Evolutionary conservation across 345 rosid species (phyloP), one percentile per base, ranked within the genome.

Genomic region (Populus euphratica): DNA sequence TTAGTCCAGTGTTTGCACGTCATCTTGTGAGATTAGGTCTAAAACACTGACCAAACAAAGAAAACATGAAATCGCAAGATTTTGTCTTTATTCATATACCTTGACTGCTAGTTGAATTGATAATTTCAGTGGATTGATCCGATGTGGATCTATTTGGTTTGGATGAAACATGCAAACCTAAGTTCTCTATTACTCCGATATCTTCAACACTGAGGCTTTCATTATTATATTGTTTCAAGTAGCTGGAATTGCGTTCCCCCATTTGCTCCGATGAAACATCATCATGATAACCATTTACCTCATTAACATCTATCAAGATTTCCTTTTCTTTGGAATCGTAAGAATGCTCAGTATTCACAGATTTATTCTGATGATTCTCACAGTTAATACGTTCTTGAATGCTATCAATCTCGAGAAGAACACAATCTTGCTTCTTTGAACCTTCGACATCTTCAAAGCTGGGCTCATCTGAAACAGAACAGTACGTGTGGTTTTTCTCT

Each of bases 71-170:
- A 11, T 39, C 50, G 21, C 10, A 52, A 18, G n/a, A 7, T 52
- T 2, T 47, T 23, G 5, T 36, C n/a, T 14, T 21, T 39, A 6
- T 73, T 62, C 29, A 23, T 70, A 83, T 70, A 85, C 84, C 86
- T 68, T 6, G 29, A 43, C 29, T 43, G 21, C 35, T 17, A 71
- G 20, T 59, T 44, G 77, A 49, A 70, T 47, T 69, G 62, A 35
- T 38, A 41, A 31, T 4, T 7, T 0, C 29, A 41, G 18, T 71
- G 61, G 74, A 49, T 35, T 68, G 72, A 43, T 71, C 69, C 18
- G 20, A 74, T 7, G 17, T 29, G 6, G n/a, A 14, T 61, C 5
- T 41, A 47, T 43, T 43, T 21, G 6, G 39, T 47, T 62, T 62
- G 9, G 50, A 25, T 8, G 68, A 27, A 27, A 50, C 35, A 63